These are phyloP conservation scores for Ophiobolus disseminans DNA, from an alignment of 2,329 filamentous ascomycete species.

Conservation along the genomic window DNA sequence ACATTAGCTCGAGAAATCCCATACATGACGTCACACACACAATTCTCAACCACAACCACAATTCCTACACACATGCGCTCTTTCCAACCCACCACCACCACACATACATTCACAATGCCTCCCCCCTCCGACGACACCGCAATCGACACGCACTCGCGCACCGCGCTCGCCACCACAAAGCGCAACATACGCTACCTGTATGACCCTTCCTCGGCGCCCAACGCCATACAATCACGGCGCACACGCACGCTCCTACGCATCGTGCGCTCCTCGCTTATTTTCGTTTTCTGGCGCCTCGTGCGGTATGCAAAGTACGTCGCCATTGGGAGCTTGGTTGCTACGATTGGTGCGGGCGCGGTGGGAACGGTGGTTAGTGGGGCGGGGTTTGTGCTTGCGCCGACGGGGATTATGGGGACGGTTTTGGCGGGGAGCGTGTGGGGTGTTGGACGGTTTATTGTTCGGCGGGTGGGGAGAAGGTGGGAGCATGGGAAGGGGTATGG, in stretches of 20 bases:
- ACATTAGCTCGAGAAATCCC: too few species aligned
- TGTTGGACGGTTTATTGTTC: constrained; percentile 45
- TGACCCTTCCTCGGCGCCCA: constrained; percentile 39
- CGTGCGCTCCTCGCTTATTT: constrained; percentile 48
- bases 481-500: constrained; percentile 27
- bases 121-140: constrained; percentile 9
- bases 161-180: constrained; percentile 36
- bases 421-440: constrained; percentile 50
- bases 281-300: constrained; percentile 53
- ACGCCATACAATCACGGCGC: constrained; percentile 42
- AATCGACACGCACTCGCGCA: constrained; percentile 31
- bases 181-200: constrained; percentile 48
- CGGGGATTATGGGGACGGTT: constrained; percentile 49
- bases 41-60: not conserved
- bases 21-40: not conserved
- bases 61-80: not conserved
- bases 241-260: constrained; percentile 50
- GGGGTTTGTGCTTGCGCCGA: constrained; percentile 53
- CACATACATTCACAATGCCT: not conserved
- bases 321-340: constrained; percentile 50
- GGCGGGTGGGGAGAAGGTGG: constrained; percentile 42
- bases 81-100: not conserved
- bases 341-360: constrained; percentile 47
- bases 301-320: constrained; percentile 55
- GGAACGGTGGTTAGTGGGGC: constrained; percentile 48